Base-by-base conservation (phyloP, 1,139 yeast genomes). In the Eremothecium gossypii region DNA sequence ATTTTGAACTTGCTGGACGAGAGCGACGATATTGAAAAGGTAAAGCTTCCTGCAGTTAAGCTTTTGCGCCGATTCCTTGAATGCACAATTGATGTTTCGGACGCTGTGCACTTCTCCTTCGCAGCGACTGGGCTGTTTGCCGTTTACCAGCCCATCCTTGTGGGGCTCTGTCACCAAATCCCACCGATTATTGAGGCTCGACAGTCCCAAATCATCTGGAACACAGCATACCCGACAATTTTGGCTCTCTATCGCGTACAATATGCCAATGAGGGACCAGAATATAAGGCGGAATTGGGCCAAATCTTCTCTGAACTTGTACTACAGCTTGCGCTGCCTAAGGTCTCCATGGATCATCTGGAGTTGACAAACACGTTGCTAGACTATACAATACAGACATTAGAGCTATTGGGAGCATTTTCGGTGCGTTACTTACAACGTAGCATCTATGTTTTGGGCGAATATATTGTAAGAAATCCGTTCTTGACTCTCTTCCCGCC, bases 1-100 rank as follows among this genome's bases (percentile, higher is more conserved):
- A 54, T 60, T n/a, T 41, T 59, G 17, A 58, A 58, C 42, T 39
- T 59, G 8, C 31, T 60, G 34, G 64, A 59, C 39, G 59, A 58
- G 40, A 53, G 60, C 1, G 47, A 49, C 7, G 58, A 58, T 42
- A 29, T 56, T 7, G 40, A 40, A 8, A 45, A 49, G 10, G 45
- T 58, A 3, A 53, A 53, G 41, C 33, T 58, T 12, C 45, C 43
- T 13, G 61, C 59, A 14, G 58, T 58, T 1, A 9, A 43, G 5
- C 36, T 60, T 17, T 41, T 59, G 27, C 37, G 38, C 10, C 42
- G 40, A 11, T 44, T 57, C 39, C 32, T 54, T 13, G 42, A 44
- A 12, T 11, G 42, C 29, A 34, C 48, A 11, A 42, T 51, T 36
- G 38, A 39, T 23, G 38, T 39, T 1, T 27, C 38, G 3, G 41